Base-by-base conservation (phyloP, 2,329 filamentous ascomycete species). In the Thielaviopsis musarum region DNA sequence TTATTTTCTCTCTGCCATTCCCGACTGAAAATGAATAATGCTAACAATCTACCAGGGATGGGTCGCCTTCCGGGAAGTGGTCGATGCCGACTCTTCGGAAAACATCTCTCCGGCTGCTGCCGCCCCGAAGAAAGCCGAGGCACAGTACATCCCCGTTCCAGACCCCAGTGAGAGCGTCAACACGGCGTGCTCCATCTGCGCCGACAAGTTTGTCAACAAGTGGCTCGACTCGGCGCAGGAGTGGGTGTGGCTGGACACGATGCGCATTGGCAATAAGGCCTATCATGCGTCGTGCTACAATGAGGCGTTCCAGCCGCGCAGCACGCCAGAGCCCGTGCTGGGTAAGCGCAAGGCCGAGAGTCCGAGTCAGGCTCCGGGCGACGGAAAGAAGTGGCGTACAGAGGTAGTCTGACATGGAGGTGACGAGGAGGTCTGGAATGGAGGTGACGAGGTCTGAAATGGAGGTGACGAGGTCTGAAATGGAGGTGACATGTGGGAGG, bases 141-240 rank as follows among this genome's bases (percentile, higher is more conserved):
- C 83, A 60, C 80, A 84, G 65, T 95, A 87, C 69, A 86, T 98
- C 13, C 82, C 84, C 2, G 91, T 93, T 1, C 93, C 91, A 0
- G 87, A 91, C 56, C 86, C 91, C 64, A 79, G 83, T 19, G 78
- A 81, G 26, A 77, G 87, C 26, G 81, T 85, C 61, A 91, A 89
- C 67, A 85, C 82, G 17, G 79, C 87, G 1, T 98, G 93, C 67
- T 89, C 90, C 1, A 95, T 98, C 65, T 97, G 93, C 70, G 91
- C 95, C 70, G 93, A 98, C 69, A 86, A 87, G 64, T 97, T 98
- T 66, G 87, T 94, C 72, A 89, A 87, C 64, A 86, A 87, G 64
- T 97, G 90, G 86, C 83, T 91, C 6, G 89, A 94, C 66, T 89
- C 94, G 63, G 87, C 87, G 19, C 90, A 97, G 70, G 91, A 98